phyloP scores from a whole-genome alignment of 140 eudicot species.

The Senecio squalidus region DNA sequence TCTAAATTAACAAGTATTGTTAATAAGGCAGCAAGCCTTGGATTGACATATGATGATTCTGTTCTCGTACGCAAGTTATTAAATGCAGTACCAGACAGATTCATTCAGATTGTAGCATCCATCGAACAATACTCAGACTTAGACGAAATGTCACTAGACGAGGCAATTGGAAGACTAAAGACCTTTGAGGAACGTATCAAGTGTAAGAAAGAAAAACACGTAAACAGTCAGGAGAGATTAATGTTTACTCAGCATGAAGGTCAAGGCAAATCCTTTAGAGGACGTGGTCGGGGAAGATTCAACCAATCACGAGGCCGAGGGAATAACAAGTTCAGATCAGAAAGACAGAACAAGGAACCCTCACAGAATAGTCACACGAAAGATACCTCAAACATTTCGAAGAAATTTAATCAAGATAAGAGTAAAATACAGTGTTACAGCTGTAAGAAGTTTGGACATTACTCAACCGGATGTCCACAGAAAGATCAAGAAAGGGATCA shows the following conservation, averaged over 20 bases:
- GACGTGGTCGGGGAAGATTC: neutral
- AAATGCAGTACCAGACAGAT: neutral
- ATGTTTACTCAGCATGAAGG: neutral
- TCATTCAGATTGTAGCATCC: neutral
- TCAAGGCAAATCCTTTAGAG: neutral
- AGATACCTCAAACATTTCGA: neutral
- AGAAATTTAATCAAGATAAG: neutral
- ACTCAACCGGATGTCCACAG: neutral
- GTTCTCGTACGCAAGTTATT: neutral
- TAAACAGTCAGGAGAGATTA: neutral
- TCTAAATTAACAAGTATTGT: neutral
- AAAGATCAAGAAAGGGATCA: neutral
- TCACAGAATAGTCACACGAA: neutral
- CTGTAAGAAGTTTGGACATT: neutral
- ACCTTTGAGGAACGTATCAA: neutral
- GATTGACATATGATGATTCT: neutral
- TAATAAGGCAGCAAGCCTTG: neutral
- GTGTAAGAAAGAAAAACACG: neutral
- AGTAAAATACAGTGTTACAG: neutral
- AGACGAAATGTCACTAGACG: neutral
- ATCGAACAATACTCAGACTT: neutral
- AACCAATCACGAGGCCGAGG: conserved; percentile 2
- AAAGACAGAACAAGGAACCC: neutral
- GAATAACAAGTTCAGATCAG: neutral
- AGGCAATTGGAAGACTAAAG: neutral